Conservation (phyloP, 108 stramenopile species). For the Fragilariopsis cylindrus region DNA sequence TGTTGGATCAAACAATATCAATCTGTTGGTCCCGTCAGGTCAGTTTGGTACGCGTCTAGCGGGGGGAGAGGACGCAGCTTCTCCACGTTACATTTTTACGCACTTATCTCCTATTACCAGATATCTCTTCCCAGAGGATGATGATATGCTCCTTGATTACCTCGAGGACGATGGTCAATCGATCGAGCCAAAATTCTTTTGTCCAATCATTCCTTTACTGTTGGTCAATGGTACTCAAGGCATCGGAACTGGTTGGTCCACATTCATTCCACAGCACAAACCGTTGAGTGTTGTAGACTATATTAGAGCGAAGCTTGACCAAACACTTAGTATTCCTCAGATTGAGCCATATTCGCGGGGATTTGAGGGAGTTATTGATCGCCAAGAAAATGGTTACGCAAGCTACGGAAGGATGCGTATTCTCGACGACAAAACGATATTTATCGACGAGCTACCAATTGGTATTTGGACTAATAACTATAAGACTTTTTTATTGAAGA, state of each 20-base stretch:
- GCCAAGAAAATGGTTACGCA: slow-evolving; percentile 36
- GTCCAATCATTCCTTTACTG: slow-evolving; percentile 85
- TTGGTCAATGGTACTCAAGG: slow-evolving; percentile 91
- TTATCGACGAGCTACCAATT: slow-evolving; percentile 88
- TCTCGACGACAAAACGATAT: slow-evolving; percentile 44
- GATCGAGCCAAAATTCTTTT: slow-evolving; percentile 85
- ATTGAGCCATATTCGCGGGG: slow-evolving; percentile 68
- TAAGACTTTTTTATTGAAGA: slow-evolving; percentile 63
- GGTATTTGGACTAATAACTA: slow-evolving; percentile 88
- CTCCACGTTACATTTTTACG: slow-evolving; percentile 93
- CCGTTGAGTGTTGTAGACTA: slow-evolving; percentile 82
- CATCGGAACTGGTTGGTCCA: slow-evolving; percentile 96
- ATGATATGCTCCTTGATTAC: slow-evolving; percentile 78
- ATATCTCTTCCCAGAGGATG: slow-evolving; percentile 79
- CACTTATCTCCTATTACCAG: slow-evolving; percentile 73
- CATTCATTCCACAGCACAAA: slow-evolving; percentile 85
- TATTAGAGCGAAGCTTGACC: slow-evolving; percentile 64
- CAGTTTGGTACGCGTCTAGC: slow-evolving; percentile 91
- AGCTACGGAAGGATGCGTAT: slow-evolving; percentile 52
- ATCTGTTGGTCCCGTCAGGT: slow-evolving; percentile 84
- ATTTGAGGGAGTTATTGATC: slow-evolving; percentile 68
- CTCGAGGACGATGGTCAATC: slow-evolving; percentile 85
- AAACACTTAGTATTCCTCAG: slow-evolving; percentile 27
- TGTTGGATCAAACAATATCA: slow-evolving; percentile 93
- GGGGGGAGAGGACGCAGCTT: slow-evolving; percentile 91